Evolutionary conservation across 2,329 filamentous ascomycete genomes (phyloP).

Genomic region (Aureobasidium sp.): DNA sequence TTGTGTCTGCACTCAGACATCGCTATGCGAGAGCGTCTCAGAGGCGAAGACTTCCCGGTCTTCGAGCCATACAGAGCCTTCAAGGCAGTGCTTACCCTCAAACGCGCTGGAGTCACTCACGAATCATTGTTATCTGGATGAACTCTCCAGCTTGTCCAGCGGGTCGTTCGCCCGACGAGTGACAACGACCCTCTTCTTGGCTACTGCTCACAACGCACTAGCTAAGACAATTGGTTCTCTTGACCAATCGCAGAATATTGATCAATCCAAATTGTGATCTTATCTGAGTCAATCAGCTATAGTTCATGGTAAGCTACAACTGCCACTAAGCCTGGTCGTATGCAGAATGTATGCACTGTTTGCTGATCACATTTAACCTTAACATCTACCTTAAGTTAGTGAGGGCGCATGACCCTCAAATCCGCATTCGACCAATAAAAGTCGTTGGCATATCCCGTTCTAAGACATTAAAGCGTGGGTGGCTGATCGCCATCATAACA

Average conservation of each 20-base stretch:
- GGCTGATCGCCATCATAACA: not conserved
- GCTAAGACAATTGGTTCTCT: not conserved
- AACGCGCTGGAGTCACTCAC: not conserved
- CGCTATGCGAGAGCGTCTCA: not conserved
- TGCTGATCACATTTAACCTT: conserved; percentile 12
- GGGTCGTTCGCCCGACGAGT: not conserved
- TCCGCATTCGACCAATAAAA: not conserved
- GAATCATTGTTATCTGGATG: not conserved
- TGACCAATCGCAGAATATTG: not conserved
- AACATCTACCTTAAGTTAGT: conserved; percentile 10
- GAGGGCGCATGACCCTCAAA: not conserved
- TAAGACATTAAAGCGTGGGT: not conserved
- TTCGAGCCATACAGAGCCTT: not conserved
- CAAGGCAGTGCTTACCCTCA: not conserved
- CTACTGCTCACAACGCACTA: not conserved
- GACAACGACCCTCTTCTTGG: not conserved
- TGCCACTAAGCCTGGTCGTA: not conserved
- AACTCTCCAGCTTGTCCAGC: not conserved
- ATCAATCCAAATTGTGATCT: not conserved
- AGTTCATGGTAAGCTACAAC: not conserved
- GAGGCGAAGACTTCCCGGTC: not conserved
- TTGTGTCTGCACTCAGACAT: not conserved
- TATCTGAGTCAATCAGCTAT: conserved; percentile 1
- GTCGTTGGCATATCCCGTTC: not conserved
- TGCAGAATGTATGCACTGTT: not conserved